Base-by-base conservation (phyloP, 116 monocot species). In the Posidonia oceanica region DNA sequence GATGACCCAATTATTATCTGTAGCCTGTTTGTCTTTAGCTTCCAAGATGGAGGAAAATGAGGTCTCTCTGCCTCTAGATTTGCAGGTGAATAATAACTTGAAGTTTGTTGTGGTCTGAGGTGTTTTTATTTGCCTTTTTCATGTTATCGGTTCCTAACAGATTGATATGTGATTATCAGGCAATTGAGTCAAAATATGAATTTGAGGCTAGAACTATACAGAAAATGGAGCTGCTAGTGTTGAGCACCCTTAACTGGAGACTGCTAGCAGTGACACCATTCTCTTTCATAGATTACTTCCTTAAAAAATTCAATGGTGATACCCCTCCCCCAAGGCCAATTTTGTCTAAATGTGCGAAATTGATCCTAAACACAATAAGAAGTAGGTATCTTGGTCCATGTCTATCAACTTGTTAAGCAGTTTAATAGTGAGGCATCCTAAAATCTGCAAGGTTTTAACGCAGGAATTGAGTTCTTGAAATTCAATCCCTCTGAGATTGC, bases 171-270 rank as follows among this genome's bases (percentile, higher is more conserved):
- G 16, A 61, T 68, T 18, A 64, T 61, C 80, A 94, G 94, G 79
- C 80, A n/a, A 72, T 81, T 8, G 85, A 85, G 16, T 70, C 80
- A 18, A 87, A 79, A 40, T 84, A 76, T 71, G 68, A 83, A 17
- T 93, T 94, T 73, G 89, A 94, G 42, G 80, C 85, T 51, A 89
- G 68, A 71, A 91, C 96, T 55, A 88, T 96, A 65, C 87, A 91
- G 73, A 89, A 89, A 77, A 96, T 96, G 96, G 96, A 96, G 83
- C 88, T 91, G 64, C 75, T 91, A 15, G 86, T 96, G 57, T 78
- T 96, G 14, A 86, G 78, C 70, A 88, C 84, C 14, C 82, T 96
- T 64, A 81, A 85, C n/a, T 96, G 91, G 88, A 91, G 87, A 60
- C 85, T 96, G 91, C 87, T 85, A 68, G 69, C 92, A 7, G 85